Evolutionary conservation across 2,329 filamentous ascomycete genomes (phyloP), one percentile per base, ranked within the genome.

Genomic region (Didymella pomorum): DNA sequence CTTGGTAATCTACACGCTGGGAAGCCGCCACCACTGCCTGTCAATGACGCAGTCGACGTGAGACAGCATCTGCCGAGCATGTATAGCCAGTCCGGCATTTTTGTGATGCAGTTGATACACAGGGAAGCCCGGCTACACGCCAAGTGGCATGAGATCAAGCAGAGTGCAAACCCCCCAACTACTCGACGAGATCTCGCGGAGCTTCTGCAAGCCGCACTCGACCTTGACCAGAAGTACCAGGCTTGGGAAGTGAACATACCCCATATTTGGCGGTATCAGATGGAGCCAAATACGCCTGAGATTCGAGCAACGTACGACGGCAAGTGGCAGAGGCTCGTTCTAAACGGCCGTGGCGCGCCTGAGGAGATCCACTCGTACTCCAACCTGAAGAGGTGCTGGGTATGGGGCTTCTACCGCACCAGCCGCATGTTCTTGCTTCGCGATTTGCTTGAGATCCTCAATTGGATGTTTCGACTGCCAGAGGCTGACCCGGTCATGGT

Each of bases 361-460:
- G 41, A 61, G 16, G 67, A 73, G 35, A 70, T 75, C 11, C 70
- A 73, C 45, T 56, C 58, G 1, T 71, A 72, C 47, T 41, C 59
- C 0, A 66, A 56, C 9, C 41, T 74, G 9, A 72, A 69, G 42
- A 52, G 50, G 44, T 66, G 62, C 23, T 74, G 68, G 64, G 60
- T 70, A 0, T 74, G 71, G 70, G 66, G 61, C 14, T 74, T 71
- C 57, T 74, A 68, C 50, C 68, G 71, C n/a, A 71, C 69, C 1
- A 67, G 56, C 31, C 63, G 69, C 14, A 61, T 73, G 9, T 70
- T 73, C 31, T 49, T 74, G 3, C 57, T 71, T 2, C 68, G 71
- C 18, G 72, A 73, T 23, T 37, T 67, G 9, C 56, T 74, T 0
- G 72, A 74, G 50, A 68, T 75, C 1, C 51, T 74, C 11, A 73